Evolutionary conservation across 805 yeast genomes (phyloP), one percentile per base, ranked within the genome.

Genomic region (Yarrowia osloensis): DNA sequence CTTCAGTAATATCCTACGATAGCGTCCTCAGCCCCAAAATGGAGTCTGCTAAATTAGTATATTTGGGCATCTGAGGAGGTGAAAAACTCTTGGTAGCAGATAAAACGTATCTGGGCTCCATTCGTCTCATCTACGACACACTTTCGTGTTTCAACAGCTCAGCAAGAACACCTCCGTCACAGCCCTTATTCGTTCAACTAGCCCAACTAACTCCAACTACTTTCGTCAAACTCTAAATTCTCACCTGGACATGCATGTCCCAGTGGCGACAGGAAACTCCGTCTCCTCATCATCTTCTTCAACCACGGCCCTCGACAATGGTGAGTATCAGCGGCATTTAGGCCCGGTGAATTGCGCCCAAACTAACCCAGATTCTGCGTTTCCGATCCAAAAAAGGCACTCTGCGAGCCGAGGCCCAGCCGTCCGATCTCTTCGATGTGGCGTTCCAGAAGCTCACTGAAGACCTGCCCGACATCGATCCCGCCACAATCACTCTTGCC

Each of bases 331-430:
- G 29, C 28, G 2, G 2, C n/a, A n/a, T 8, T n/a, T n/a, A n/a
- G n/a, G n/a, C n/a, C n/a, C n/a, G n/a, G n/a, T n/a, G n/a, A 29
- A 49, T 15, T 19, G 21, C 12, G 8, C 28, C 40, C 40, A 2
- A 9, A 19, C 37, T 57, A 28, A 57, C 39, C 26, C 50, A 80
- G 91, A 84, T 93, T 71, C 78, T 89, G 24, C 81, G 99, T 73
- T 91, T 95, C 77, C 84, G 97, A 73, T 82, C 95, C 31, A 90
- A 85, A 73, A 89, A 90, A 71, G 98, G 98, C 9, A 88, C 86
- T 84, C 86, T 85, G 74, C 83, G 98, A 66, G 82, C 90, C 39
- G 75, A 79, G 28, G 85, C 84, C 31, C 85, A 85, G 28, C 77
- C 80, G 3, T 57, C 71, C 1, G 81, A 80, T 22, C 78, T 78